A percentile compares a stretch with the other conserved stretches of the same genome.
phyloP scores from a whole-genome alignment of 1,139 yeast species.

The Taiozyma sp. region DNA sequence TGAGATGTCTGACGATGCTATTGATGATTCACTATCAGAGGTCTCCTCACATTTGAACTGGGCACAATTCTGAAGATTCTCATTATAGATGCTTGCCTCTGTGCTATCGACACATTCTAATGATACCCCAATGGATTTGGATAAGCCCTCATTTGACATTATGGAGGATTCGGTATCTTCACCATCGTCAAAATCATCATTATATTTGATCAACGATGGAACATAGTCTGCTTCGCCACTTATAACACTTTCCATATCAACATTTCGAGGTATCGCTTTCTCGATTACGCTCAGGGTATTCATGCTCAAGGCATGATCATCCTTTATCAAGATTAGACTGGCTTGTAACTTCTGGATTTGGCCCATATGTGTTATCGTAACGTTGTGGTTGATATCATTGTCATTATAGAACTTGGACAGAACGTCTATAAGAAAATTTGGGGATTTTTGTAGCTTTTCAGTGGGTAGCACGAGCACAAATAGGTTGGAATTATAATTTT shows the following conservation, averaged over 20 bases:
- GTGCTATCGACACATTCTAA: neutral
- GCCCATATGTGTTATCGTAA: conserved; percentile 7
- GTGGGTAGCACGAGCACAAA: conserved; percentile 6
- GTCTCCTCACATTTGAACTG: neutral
- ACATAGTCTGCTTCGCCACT: conserved; percentile 6
- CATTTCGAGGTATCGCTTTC: neutral
- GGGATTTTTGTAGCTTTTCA: neutral
- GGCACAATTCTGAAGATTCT: neutral
- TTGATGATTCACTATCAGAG: neutral
- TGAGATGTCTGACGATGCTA: neutral
- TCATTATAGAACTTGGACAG: conserved; percentile 3
- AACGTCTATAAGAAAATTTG: conserved; percentile 3
- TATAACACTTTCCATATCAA: conserved; percentile 1
- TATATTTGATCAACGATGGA: neutral
- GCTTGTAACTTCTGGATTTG: conserved; percentile 4
- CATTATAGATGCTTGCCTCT: neutral
- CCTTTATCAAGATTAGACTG: conserved; percentile 6
- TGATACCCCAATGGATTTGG: neutral
- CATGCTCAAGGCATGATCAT: neutral
- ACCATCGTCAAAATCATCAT: neutral
- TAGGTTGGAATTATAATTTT: neutral
- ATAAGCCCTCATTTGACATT: neutral
- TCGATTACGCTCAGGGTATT: neutral
- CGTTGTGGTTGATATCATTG: conserved; percentile 1
- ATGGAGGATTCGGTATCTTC: neutral